phyloP scores from a whole-genome alignment of 1,284 basidiomycete species.

The Acaromyces ingoldii region DNA sequence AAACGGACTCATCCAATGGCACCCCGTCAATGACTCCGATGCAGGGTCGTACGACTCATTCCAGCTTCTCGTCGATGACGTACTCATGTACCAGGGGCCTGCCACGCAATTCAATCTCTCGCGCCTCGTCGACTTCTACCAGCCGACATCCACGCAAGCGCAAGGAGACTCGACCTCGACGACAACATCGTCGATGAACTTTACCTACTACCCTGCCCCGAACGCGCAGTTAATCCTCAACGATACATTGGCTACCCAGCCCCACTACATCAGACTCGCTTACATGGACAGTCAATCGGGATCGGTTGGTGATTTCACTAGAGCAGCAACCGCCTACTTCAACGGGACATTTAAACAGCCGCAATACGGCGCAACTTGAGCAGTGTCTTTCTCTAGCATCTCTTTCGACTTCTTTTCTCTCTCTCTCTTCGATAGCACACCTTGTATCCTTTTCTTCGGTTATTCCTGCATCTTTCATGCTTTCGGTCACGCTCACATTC shows the following conservation, averaged over 20 bases:
- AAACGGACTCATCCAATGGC: constrained; percentile 59
- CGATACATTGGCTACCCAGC: constrained; percentile 54
- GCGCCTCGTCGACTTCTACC: constrained; percentile 11
- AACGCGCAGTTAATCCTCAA: constrained; percentile 62
- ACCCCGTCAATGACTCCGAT: constrained; percentile 50
- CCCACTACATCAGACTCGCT: constrained; percentile 77
- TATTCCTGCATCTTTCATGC: background rate
- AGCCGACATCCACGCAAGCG: background rate
- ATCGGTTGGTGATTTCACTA: constrained; percentile 74
- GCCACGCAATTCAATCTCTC: constrained; percentile 53
- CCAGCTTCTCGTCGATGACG: constrained; percentile 74
- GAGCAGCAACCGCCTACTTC: constrained; percentile 67
- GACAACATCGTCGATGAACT: background rate
- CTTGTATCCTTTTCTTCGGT: background rate
- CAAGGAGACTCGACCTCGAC: no score
- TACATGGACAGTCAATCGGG: constrained; percentile 57
- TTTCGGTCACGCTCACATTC: background rate
- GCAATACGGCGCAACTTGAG: constrained; percentile 57
- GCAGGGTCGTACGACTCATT: constrained; percentile 64
- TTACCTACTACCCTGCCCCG: constrained; percentile 55
- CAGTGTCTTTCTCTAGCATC: background rate
- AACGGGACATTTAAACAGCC: constrained; percentile 78
- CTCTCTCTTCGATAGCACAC: background rate
- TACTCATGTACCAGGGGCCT: constrained; percentile 66
- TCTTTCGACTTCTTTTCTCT: background rate